Conservation (phyloP, 2,329 filamentous ascomycete species). For the Colletotrichum sp. region DNA sequence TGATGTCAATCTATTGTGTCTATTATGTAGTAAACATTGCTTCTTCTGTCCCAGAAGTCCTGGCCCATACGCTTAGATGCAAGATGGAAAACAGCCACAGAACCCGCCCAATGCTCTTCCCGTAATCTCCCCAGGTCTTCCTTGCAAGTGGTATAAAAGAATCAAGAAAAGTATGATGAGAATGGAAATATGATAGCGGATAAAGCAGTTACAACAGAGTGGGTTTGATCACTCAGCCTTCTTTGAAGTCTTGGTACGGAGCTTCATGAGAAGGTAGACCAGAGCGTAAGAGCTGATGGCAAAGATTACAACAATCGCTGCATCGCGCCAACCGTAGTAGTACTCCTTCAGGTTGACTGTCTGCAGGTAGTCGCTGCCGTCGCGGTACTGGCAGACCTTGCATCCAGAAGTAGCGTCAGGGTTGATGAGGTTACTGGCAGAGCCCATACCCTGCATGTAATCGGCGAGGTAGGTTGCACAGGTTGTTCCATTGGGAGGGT, state of each 20-base stretch:
- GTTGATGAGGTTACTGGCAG: slow-evolving; percentile 60
- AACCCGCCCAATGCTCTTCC: too few species aligned
- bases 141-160: too few species aligned
- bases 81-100: too few species aligned
- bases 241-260: slow-evolving; percentile 53
- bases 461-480: slow-evolving; percentile 62
- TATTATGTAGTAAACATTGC: too few species aligned
- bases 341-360: slow-evolving; percentile 66
- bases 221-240: slow-evolving; percentile 40
- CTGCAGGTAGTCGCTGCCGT: slow-evolving; percentile 63
- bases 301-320: slow-evolving; percentile 63
- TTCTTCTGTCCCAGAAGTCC: too few species aligned
- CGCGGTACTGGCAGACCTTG: slow-evolving; percentile 64
- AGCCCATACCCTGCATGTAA: slow-evolving; percentile 56
- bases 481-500: slow-evolving; percentile 55
- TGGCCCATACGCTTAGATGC: too few species aligned
- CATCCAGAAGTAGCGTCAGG: slow-evolving; percentile 62
- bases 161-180: too few species aligned
- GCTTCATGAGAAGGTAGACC: slow-evolving; percentile 52
- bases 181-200: too few species aligned
- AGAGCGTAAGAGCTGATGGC: slow-evolving; percentile 56
- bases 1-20: too few species aligned
- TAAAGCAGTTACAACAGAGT: too few species aligned
- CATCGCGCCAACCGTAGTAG: slow-evolving; percentile 71
- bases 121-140: too few species aligned